A percentile compares a stretch with the other conserved stretches of the same genome.
Conservation (phyloP, 257 asterid genomes). For the Handroanthus guayacan region DNA sequence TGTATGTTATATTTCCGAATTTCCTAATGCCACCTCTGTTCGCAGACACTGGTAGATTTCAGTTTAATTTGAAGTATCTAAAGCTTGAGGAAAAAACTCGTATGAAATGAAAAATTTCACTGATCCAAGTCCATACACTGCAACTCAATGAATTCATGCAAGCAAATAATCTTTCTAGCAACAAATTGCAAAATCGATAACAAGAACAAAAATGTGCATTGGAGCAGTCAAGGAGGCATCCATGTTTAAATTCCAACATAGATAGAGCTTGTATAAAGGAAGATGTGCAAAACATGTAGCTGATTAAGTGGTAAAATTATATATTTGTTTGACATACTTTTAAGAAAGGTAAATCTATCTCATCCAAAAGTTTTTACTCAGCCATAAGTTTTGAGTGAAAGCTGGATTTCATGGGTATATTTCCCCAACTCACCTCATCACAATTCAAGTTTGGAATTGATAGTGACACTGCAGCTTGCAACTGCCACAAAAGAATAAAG, state of each 20-base stretch:
- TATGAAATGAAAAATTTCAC: not conserved
- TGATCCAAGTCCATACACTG: not conserved
- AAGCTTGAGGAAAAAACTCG: not conserved
- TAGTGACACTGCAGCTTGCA: constrained; percentile 58
- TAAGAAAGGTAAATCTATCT: not conserved
- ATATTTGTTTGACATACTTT: too few species aligned
- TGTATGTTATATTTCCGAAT: not conserved
- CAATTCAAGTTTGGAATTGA: constrained; percentile 61
- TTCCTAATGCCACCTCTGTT: not conserved
- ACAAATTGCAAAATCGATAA: not conserved
- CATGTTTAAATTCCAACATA: not conserved
- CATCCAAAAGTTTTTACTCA: not conserved
- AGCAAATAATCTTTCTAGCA: not conserved
- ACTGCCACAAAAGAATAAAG: constrained; percentile 51
- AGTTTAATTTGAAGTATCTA: not conserved
- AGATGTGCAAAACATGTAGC: not conserved
- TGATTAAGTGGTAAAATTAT: not conserved
- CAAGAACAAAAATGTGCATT: not conserved
- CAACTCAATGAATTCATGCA: not conserved
- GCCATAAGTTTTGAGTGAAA: not conserved
- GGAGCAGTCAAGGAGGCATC: not conserved
- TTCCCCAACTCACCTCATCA: constrained; percentile 66
- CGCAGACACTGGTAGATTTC: not conserved
- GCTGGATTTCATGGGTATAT: constrained; percentile 11
- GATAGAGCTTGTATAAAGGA: not conserved